Evolutionary conservation across 2,329 filamentous ascomycete genomes (phyloP), one percentile per base, ranked within the genome.

Genomic region (Claviceps pazoutovae): DNA sequence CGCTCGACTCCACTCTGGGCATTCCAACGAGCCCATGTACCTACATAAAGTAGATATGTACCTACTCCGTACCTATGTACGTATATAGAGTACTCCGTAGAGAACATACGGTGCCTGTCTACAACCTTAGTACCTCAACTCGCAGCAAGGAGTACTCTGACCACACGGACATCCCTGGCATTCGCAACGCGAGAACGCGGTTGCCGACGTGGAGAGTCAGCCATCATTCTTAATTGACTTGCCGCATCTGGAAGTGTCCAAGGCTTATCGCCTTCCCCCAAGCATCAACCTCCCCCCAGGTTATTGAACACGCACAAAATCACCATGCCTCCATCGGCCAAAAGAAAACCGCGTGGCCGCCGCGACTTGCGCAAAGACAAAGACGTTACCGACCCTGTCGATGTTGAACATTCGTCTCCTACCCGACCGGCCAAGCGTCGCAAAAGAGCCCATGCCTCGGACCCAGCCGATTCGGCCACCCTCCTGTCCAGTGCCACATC

Each of bases 381-480:
- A 50, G 62, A 66, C 45, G 60, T 62, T 44, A 59, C 63, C 30
- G 55, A 62, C 51, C 60, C 62, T 43, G 56, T 59, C 43, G 71
- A 76, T 45, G 68, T 64, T 48, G 72, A 76, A 44, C 71, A 74
- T 46, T 78, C 79, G 26, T 83, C 80, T 4, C 79, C 80, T 14
- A 76, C 73, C 53, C 74, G 79, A 51, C 79, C 80, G n/a, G 69
- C 74, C 11, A 83, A 83, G 69, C 78, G 80, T 61, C 76, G 80
- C 67, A 83, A 75, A 69, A 80, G 78, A 73, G 78, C 54, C 34
- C 48, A 41, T 6, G 59, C 57, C 39, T 51, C 57, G 39, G 45
- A 52, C 42, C 23, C 53, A 30, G 43, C 55, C 49, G 55, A 49
- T 48, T 46, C 49, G 43, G 50, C 48, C 46, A 51, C 46, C 48